Base-by-base conservation (phyloP, 306 rosid genomes). In the Ormosia emarginata region DNA sequence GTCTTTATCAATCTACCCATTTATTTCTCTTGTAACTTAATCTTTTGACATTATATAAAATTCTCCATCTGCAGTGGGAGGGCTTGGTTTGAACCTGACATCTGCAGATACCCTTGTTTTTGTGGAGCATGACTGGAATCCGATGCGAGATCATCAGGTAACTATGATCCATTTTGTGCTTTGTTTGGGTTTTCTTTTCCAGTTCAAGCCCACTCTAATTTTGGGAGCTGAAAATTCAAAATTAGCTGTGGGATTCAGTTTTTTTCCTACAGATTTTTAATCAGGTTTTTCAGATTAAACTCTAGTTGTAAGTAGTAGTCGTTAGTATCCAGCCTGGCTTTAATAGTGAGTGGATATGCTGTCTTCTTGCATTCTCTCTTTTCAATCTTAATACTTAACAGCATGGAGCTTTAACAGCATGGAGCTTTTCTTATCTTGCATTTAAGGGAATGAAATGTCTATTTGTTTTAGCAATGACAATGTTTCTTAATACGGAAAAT, bases 51-150 rank as follows among this genome's bases (percentile, higher is more conserved):
- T 67, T 34, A 55, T 66, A 72, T 34, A 17, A 82, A 73, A 49
- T 77, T 81, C 15, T 73, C 61, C 44, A 62, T 86, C 63, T 88
- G 84, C 92, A 93, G 99, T 95, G 69, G 99, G 99, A 30, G 99
- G 99, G 81, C 96, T 93, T 73, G 99, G 99, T 68, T 86, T 95
- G 96, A 95, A 95, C 90, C 88, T 93, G 83, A 95, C 98, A 87
- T 92, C 99, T 49, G 99, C 99, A 2, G 94, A 95, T 86, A 95
- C 99, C 43, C 93, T 95, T 44, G 85, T 95, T 77, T 95, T 95
- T 85, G 90, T 95, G 96, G 99, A 95, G 91, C 99, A 95, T 64
- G 99, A 95, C 78, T 95, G 99, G 99, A 95, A 95, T 87, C 99
- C 98, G 34, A 93, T 93, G 98, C 97, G 99, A 14, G 99, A 95